Evolutionary conservation across 2,329 filamentous ascomycete species (phyloP).

Genomic region (Epichloe amarillans): DNA sequence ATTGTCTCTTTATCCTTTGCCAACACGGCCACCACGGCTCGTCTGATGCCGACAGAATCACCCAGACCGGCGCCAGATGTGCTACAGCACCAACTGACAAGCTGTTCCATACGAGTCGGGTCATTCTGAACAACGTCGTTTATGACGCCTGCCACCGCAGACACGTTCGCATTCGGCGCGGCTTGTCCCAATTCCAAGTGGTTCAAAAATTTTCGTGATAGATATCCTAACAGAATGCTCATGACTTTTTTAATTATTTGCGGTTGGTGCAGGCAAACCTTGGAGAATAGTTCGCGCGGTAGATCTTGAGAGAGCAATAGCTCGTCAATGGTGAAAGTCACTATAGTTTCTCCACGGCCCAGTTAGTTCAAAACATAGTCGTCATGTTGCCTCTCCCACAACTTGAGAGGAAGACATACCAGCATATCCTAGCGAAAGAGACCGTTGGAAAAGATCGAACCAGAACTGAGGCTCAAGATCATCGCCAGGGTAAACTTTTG

Average conservation of each 20-base stretch:
- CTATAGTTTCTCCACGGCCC: slow-evolving; percentile 25
- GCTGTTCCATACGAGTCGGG: slow-evolving; percentile 33
- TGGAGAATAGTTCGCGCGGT: slow-evolving; percentile 14
- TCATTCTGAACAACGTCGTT: slow-evolving; percentile 33
- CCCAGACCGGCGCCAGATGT: slow-evolving; percentile 53
- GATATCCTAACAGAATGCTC: slow-evolving; percentile 20
- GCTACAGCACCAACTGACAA: slow-evolving; percentile 52
- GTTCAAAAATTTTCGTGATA: slow-evolving; percentile 33
- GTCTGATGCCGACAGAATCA: slow-evolving; percentile 49
- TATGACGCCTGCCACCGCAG: slow-evolving; percentile 46
- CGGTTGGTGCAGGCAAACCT: slow-evolving; percentile 17
- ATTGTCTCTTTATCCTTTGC: slow-evolving; percentile 38
- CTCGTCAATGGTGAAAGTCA: slow-evolving; percentile 21
- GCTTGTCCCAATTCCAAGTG: slow-evolving; percentile 19
- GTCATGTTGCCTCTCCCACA: not conserved
- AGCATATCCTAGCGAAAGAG: slow-evolving; percentile 58
- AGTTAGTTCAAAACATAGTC: slow-evolving; percentile 8
- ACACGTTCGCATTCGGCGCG: slow-evolving; percentile 27
- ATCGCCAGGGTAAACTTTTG: slow-evolving; percentile 15
- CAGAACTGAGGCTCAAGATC: slow-evolving; percentile 27
- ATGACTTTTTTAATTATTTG: slow-evolving; percentile 13
- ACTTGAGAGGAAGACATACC: slow-evolving; percentile 31
- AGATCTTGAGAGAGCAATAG: slow-evolving; percentile 22
- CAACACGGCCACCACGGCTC: slow-evolving; percentile 49
- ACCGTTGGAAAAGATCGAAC: slow-evolving; percentile 40